Evolutionary conservation across 148 eudicot species (phyloP).

Genomic region (Tetragonia tetragonoides): DNA sequence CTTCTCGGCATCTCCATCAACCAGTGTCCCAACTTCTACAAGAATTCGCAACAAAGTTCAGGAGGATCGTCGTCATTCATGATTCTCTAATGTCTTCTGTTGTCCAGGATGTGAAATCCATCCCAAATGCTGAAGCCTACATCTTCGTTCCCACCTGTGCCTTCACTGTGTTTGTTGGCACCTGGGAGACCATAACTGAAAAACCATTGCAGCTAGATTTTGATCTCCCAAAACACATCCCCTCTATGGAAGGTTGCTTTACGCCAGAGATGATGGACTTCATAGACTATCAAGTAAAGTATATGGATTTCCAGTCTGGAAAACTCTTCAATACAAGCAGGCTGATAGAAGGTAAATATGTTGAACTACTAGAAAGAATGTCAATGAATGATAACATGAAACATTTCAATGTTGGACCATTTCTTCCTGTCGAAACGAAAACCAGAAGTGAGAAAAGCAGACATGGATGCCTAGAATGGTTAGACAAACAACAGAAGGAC

Average conservation of each 20-base stretch:
- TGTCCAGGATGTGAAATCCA: conserved; percentile 28
- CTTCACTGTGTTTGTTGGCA: conserved; percentile 15
- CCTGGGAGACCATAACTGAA: conserved; percentile 14
- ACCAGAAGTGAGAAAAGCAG: neutral
- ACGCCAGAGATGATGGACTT: conserved; percentile 21
- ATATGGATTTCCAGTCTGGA: conserved; percentile 25
- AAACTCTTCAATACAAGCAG: conserved; percentile 30
- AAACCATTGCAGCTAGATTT: conserved; percentile 28
- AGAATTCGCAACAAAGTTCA: conserved; percentile 18
- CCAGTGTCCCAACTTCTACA: conserved; percentile 23
- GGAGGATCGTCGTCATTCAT: conserved; percentile 21
- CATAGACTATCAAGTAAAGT: neutral
- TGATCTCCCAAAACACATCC: conserved; percentile 12
- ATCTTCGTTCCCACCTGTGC: conserved; percentile 16
- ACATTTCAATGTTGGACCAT: conserved; percentile 26
- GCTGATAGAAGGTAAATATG: conserved; percentile 33
- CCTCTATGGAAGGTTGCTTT: conserved; percentile 29
- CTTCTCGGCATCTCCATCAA: conserved; percentile 18
- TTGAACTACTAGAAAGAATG: conserved; percentile 23
- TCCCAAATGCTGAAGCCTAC: conserved; percentile 27
- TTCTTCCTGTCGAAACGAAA: conserved; percentile 20
- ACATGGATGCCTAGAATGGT: conserved; percentile 23
- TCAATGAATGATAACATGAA: conserved; percentile 9
- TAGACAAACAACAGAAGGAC: conserved; percentile 31
- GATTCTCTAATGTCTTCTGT: conserved; percentile 18